Percentiles rank a stretch among this genome's conserved stretches.
phyloP scores from a whole-genome alignment of 768 basidiomycete genomes.

The Boletus edulis region DNA sequence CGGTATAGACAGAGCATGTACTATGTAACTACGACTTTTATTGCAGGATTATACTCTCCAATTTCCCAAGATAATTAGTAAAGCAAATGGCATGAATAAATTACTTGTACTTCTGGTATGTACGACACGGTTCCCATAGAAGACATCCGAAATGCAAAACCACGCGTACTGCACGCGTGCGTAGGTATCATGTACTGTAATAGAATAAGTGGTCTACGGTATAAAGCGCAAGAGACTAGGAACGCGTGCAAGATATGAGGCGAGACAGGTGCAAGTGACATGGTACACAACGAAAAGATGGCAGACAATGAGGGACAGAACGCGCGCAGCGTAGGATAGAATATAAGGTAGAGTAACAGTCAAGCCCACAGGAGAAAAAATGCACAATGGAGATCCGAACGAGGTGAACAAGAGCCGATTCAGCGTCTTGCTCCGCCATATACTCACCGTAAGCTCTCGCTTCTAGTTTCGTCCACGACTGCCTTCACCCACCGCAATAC shows the following conservation, averaged over 20 bases:
- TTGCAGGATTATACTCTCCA: too few species aligned
- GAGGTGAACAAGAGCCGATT: not conserved
- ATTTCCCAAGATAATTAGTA: not conserved
- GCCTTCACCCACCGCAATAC: constrained; percentile 65
- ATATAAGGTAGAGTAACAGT: constrained; percentile 8
- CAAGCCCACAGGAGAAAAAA: constrained; percentile 6
- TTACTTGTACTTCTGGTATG: constrained; percentile 5
- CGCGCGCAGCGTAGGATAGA: constrained; percentile 9
- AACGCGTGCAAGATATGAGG: constrained; percentile 3
- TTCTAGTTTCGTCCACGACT: constrained; percentile 66
- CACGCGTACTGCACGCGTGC: not conserved
- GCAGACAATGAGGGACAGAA: not conserved
- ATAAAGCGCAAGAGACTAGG: not conserved
- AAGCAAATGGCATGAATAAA: not conserved
- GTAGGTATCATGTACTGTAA: constrained; percentile 14
- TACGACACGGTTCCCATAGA: constrained; percentile 1
- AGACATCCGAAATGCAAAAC: constrained; percentile 1
- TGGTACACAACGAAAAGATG: not conserved
- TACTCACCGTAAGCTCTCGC: constrained; percentile 27
- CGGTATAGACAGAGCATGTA: too few species aligned
- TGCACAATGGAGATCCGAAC: constrained; percentile 3
- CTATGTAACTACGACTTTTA: too few species aligned
- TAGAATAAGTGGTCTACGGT: constrained; percentile 13
- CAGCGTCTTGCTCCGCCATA: not conserved
- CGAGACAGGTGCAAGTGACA: not conserved